Conservation (phyloP, 345 rosid species). For the Eucalyptus dawsonii region DNA sequence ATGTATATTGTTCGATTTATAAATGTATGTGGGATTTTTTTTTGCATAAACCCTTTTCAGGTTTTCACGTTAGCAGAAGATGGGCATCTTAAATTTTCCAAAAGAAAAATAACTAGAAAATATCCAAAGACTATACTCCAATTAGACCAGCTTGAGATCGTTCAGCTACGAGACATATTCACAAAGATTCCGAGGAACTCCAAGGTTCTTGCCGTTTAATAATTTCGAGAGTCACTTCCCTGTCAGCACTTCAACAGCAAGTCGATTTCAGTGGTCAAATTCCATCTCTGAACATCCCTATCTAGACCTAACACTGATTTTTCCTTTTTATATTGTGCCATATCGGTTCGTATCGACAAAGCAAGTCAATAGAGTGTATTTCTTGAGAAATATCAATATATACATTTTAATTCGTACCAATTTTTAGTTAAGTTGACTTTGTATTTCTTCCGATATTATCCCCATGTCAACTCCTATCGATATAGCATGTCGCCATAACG, state of each 20-base stretch:
- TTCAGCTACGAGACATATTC: not conserved
- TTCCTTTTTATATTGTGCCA: not conserved
- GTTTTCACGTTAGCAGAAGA: not conserved
- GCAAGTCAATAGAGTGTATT: not conserved
- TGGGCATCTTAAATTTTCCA: not conserved
- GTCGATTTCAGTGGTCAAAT: not conserved
- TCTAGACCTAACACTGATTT: not conserved
- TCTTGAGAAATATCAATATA: not conserved
- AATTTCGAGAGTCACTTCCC: not conserved
- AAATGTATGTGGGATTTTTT: not conserved
- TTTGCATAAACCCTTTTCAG: not conserved
- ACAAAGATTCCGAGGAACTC: not conserved
- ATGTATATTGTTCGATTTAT: not conserved
- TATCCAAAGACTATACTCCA: not conserved
- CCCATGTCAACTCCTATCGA: not conserved
- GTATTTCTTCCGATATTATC: fast-evolving
- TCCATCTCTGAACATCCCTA: not conserved
- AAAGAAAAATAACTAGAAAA: not conserved
- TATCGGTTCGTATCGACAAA: not conserved
- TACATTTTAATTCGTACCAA: fast-evolving
- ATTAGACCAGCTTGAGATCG: not conserved
- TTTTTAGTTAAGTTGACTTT: not conserved
- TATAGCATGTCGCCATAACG: fast-evolving
- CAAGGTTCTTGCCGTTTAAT: not conserved
- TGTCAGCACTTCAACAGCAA: not conserved